Evolutionary conservation across 257 asterid species (phyloP), one percentile per base, ranked within the genome.

Genomic region (Apocynum venetum): DNA sequence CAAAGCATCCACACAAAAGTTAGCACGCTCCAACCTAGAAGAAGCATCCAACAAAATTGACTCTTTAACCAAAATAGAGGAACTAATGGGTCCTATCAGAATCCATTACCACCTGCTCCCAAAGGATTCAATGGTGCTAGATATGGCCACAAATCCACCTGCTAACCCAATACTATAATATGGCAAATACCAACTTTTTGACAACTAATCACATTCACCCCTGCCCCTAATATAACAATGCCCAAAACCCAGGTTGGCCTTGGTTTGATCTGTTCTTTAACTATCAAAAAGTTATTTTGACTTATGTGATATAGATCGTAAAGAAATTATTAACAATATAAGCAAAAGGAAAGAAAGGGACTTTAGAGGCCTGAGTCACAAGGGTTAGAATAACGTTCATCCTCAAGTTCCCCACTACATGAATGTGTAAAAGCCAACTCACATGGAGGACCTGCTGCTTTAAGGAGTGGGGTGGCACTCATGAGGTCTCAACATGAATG

Each of bases 381-480:
- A 67, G 19, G 36, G 52, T 41, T 67, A 41, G 36, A n/a, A 67
- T 68, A 68, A 43, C 8, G 36, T 68, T 6, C 35, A 66, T 15
- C 73, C 53, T 53, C 67, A 53, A 55, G 64, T 52, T 51, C 38
- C 64, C 76, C 76, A 72, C 76, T 52, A 72, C 49, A 72, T 52
- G 46, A 38, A 72, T 53, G 43, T 49, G 12, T 49, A n/a, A 68
- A 78, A 75, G 7, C 51, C 41, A 83, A 70, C 72, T 63, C 84
- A 81, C 78, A 80, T 51, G 77, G 72, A 75, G 81, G 35, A 20
- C 73, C 6, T 61, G 65, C 81, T 78, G 75, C 77, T 85, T 87
- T 83, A 68, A 78, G 76, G 51, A 13, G 51, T 72, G 66, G 40
- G 53, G 38, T 56, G 41, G 73, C 73, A 68, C 73, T 68, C 73